Evolutionary conservation across 257 asterid species (phyloP), one percentile per base, ranked within the genome.

Genomic region (Solanum dulcamara): DNA sequence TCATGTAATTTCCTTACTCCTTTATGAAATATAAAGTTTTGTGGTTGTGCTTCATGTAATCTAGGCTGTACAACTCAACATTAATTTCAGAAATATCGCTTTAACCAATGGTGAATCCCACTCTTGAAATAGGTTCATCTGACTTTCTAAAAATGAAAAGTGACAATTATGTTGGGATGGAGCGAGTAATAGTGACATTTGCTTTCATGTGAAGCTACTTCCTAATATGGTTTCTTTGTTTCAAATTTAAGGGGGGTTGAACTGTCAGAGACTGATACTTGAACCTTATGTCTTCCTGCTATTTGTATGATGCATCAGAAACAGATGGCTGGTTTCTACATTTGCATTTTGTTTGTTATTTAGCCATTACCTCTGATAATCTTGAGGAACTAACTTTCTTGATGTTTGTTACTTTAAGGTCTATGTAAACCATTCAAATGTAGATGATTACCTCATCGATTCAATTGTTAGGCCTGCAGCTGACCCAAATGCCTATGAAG

Each of bases 401-500:
- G 40, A 79, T 79, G 38, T 44, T 75, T 75, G 24, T 79, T 33
- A 9, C 6, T 84, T 84, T 55, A 93, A 96, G 99, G 95, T 96
- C 60, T 94, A 94, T 86, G 53, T 71, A 40, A 92, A 94, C 86
- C 51, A 98, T 80, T 91, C 96, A 77, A 96, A 96, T 81, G 98
- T 96, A 81, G 98, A 96, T 88, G 93, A 92, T 59, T 93, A 94
- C 88, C 97, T 96, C 66, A 89, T 94, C 42, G 87, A 91, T 88
- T 96, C 98, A 81, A 93, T 96, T 50, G 92, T 90, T 18, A 89
- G 84, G 81, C 98, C 99, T 22, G 94, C 99, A 26, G 92, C 93
- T 81, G 99, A 96, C 84, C 98, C 97, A 46, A 90, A 96, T 86
- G 97, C 99, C 18, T 93, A 93, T n/a, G 98, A 96, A 90, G 99